These are phyloP conservation scores for Coemansia sp. DNA, from an alignment of 192 early-diverging fungal genomes.

Conservation along the genomic window DNA sequence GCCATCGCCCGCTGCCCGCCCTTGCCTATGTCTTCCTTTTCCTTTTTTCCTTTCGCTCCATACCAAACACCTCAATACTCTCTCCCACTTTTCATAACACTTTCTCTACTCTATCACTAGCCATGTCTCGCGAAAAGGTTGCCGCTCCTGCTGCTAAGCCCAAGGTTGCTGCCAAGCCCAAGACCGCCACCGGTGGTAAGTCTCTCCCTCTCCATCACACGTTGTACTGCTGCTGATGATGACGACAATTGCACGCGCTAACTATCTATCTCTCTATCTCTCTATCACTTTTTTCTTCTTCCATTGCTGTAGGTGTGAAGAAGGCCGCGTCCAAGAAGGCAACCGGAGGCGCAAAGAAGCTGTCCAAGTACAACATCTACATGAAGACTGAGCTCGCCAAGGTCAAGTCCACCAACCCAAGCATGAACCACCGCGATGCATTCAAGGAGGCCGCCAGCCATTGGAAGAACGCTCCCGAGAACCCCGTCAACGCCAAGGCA, in stretches of 20 bases:
- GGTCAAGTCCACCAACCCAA: conserved; percentile 67
- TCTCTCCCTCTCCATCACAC: not conserved
- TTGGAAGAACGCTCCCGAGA: conserved; percentile 66
- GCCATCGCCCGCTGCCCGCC: conserved; percentile 12
- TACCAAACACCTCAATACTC: conserved; percentile 7
- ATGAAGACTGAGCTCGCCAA: conserved; percentile 74
- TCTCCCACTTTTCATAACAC: conserved; percentile 9
- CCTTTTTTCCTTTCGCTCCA: conserved; percentile 12
- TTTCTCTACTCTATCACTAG: conserved; percentile 12
- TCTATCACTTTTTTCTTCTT: not conserved
- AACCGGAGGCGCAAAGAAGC: conserved; percentile 47
- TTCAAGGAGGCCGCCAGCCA: conserved; percentile 67
- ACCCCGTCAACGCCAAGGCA: conserved; percentile 59
- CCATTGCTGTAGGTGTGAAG: conserved; percentile 6
- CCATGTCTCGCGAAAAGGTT: conserved; percentile 35
- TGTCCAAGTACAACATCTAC: conserved; percentile 71
- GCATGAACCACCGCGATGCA: conserved; percentile 67
- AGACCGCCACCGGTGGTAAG: conserved; percentile 14
- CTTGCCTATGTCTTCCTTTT: conserved; percentile 18
- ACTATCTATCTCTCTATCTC: not conserved
- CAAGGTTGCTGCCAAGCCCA: conserved; percentile 23
- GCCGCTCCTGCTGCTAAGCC: conserved; percentile 23
- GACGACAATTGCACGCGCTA: not conserved
- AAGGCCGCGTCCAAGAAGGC: not conserved
- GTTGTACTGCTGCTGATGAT: not conserved